These are phyloP conservation scores for Drechmeria coniospora DNA, from an alignment of 2,329 filamentous ascomycete species.

Conservation along the genomic window DNA sequence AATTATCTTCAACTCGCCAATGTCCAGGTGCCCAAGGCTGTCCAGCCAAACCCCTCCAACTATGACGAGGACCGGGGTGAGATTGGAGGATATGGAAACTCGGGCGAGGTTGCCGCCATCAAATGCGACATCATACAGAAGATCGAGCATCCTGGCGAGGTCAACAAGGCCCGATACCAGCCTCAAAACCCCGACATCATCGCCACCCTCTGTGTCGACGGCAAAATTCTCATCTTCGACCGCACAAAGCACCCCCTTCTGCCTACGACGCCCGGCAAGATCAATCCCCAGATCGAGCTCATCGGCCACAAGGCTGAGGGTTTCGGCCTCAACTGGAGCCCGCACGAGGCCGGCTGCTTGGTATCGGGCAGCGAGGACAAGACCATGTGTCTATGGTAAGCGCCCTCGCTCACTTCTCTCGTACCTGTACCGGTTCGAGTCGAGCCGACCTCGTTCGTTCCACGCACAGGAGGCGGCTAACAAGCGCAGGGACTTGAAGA, in stretches of 20 bases:
- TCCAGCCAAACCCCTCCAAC: slow-evolving; percentile 58
- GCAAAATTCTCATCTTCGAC: slow-evolving; percentile 84
- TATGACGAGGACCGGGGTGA: slow-evolving; percentile 88
- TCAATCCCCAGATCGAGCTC: slow-evolving; percentile 73
- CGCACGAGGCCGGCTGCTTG: slow-evolving; percentile 64
- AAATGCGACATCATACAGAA: slow-evolving; percentile 88
- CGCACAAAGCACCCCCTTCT: slow-evolving; percentile 79
- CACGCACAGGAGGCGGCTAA: too few species aligned
- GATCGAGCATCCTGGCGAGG: slow-evolving; percentile 90
- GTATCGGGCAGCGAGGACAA: slow-evolving; percentile 85
- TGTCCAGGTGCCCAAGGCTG: slow-evolving; percentile 76
- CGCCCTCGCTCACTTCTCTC: too few species aligned
- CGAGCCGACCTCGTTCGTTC: too few species aligned
- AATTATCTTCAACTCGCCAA: slow-evolving; percentile 95
- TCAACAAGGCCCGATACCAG: slow-evolving; percentile 97
- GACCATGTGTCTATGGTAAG: slow-evolving; percentile 80
- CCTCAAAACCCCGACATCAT: slow-evolving; percentile 96
- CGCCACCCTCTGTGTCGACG: slow-evolving; percentile 79
- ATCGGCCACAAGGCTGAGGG: slow-evolving; percentile 77
- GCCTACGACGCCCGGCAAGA: slow-evolving; percentile 45
- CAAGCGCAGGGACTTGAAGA: slow-evolving; percentile 58
- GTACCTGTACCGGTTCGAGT: too few species aligned
- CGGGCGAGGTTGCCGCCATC: slow-evolving; percentile 52
- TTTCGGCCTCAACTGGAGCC: slow-evolving; percentile 87
- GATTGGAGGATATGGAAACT: slow-evolving; percentile 81